phyloP scores from a whole-genome alignment of 2,329 filamentous ascomycete species.

The Ceratocystis alfenasii region DNA sequence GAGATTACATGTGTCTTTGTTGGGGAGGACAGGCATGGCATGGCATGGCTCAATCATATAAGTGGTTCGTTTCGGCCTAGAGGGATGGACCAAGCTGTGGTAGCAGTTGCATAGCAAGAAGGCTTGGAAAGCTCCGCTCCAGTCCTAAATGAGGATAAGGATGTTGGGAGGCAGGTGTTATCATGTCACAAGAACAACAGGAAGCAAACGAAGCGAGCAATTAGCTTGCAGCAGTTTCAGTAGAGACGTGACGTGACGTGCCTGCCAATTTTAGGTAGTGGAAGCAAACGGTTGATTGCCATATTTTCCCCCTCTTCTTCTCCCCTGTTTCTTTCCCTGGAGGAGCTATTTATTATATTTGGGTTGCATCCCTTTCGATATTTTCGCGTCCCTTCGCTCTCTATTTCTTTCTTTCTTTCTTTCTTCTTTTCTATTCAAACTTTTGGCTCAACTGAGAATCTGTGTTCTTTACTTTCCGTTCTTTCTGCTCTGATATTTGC shows the following conservation, averaged over 20 bases:
- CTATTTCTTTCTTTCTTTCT: neutral
- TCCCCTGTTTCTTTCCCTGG: neutral
- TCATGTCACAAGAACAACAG: conserved; percentile 1
- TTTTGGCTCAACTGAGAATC: neutral
- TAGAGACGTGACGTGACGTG: neutral
- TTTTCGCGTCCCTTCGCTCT: neutral
- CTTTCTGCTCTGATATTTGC: neutral
- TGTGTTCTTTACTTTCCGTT: neutral
- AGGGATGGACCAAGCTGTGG: neutral
- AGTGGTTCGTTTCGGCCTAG: neutral
- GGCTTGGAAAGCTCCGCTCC: neutral
- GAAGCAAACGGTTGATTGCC: conserved; percentile 3
- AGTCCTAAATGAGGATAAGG: neutral
- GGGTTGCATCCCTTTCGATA: conserved; percentile 1
- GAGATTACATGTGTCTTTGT: neutral
- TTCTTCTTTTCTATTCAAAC: neutral
- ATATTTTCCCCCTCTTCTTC: neutral
- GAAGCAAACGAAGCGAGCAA: neutral
- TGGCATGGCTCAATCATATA: neutral
- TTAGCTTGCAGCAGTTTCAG: neutral
- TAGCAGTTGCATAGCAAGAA: neutral
- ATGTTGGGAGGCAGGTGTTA: neutral
- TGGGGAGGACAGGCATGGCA: neutral
- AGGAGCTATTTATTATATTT: conserved; percentile 1
- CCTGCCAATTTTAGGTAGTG: conserved; percentile 4